phyloP scores from a whole-genome alignment of 352 stramenopile species.

The Globisporangium splendens region DNA sequence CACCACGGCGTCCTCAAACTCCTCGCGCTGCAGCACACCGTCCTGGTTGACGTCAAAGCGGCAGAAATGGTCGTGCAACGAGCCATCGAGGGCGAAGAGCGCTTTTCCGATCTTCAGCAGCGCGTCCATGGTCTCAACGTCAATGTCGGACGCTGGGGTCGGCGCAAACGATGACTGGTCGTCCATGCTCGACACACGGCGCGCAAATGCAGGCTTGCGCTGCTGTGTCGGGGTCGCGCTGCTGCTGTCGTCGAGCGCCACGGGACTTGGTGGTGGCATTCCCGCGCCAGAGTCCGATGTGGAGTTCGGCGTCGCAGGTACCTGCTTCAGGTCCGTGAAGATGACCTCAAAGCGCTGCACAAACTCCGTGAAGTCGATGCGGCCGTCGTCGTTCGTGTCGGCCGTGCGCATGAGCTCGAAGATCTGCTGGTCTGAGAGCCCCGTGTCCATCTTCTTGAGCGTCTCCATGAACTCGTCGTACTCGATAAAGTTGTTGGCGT shows the following conservation, averaged over 20 bases:
- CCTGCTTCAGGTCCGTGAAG: constrained; percentile 73
- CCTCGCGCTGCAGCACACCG: constrained; percentile 69
- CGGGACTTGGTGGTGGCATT: constrained; percentile 17
- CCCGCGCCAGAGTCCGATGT: constrained; percentile 15
- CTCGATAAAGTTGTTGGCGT: constrained; percentile 89
- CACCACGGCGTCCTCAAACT: constrained; percentile 71
- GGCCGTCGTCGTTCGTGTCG: constrained; percentile 90
- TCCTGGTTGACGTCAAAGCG: constrained; percentile 85
- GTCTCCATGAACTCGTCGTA: constrained; percentile 92
- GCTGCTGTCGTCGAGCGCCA: constrained; percentile 15
- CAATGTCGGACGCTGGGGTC: constrained; percentile 51
- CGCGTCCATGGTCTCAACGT: constrained; percentile 80
- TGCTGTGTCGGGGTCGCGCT: neutral
- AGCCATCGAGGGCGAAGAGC: constrained; percentile 68
- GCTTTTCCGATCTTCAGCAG: constrained; percentile 75
- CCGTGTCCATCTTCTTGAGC: constrained; percentile 91
- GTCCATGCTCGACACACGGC: constrained; percentile 56
- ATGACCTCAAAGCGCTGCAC: constrained; percentile 89
- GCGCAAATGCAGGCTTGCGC: constrained; percentile 31
- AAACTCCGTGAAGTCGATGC: constrained; percentile 91
- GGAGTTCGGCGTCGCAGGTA: constrained; percentile 15
- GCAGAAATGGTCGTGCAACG: constrained; percentile 79
- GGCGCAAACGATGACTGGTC: constrained; percentile 61
- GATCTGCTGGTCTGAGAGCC: constrained; percentile 88
- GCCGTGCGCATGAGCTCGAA: constrained; percentile 92